A percentile compares a stretch with the other conserved stretches of the same genome.
Evolutionary conservation across 2,329 filamentous ascomycete species (phyloP).

Genomic region (Ophiostoma angusticollis): DNA sequence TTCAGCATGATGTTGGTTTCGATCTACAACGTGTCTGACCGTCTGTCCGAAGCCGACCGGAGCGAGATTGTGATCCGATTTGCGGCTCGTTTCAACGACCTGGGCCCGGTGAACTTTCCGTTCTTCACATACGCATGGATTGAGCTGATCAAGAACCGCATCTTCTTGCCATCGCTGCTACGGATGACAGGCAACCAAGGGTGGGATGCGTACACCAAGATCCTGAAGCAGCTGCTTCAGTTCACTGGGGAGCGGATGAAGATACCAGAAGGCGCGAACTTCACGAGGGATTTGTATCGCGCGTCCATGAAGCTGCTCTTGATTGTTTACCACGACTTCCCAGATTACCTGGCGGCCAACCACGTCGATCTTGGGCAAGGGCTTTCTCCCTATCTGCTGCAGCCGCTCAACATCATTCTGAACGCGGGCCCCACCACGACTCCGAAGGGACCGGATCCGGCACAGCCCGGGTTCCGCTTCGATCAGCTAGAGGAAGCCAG

Average conservation of each 20-base stretch:
- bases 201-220: slow-evolving; percentile 62
- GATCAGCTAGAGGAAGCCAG: slow-evolving; percentile 66
- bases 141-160: slow-evolving; percentile 67
- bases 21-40: slow-evolving; percentile 33
- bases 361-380: slow-evolving; percentile 69
- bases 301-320: slow-evolving; percentile 71
- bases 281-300: slow-evolving; percentile 73
- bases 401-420: slow-evolving; percentile 79
- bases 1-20: slow-evolving; percentile 66
- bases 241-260: slow-evolving; percentile 74
- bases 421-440: slow-evolving; percentile 59
- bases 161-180: slow-evolving; percentile 70
- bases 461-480: slow-evolving; percentile 59
- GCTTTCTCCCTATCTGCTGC: slow-evolving; percentile 72
- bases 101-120: slow-evolving; percentile 67
- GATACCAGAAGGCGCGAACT: slow-evolving; percentile 47
- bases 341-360: slow-evolving; percentile 82
- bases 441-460: slow-evolving; percentile 60
- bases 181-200: slow-evolving; percentile 53
- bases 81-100: slow-evolving; percentile 54
- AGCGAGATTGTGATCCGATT: slow-evolving; percentile 60
- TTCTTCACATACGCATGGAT: slow-evolving; percentile 81
- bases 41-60: slow-evolving; percentile 47
- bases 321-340: slow-evolving; percentile 84
- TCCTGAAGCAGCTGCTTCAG: slow-evolving; percentile 58